Evolutionary conservation across 2,329 filamentous ascomycete genomes (phyloP).

Genomic region (Cladosporium austrohemisphaericum): DNA sequence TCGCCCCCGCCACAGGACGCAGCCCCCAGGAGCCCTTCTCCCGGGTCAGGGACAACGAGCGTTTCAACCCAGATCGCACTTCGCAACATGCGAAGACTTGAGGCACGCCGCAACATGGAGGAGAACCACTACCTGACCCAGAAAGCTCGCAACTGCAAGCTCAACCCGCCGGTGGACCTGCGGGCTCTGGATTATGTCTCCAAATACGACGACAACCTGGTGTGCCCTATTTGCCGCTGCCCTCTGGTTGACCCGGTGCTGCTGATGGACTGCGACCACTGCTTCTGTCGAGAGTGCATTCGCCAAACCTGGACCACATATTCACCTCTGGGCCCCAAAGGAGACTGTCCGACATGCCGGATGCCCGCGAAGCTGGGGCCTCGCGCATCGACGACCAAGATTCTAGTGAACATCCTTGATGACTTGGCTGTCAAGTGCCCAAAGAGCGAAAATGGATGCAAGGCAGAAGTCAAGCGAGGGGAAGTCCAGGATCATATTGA

Average conservation of each 20-base stretch:
- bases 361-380: constrained; percentile 39
- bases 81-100: constrained; percentile 25
- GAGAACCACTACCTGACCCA: constrained; percentile 28
- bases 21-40: constrained; percentile 9
- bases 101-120: constrained; percentile 32
- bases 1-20: constrained; percentile 1
- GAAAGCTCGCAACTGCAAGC: constrained; percentile 25
- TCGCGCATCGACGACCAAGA: constrained; percentile 41
- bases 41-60: neutral
- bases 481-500: constrained; percentile 58
- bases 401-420: constrained; percentile 59
- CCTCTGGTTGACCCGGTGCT: constrained; percentile 57
- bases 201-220: constrained; percentile 56
- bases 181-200: constrained; percentile 56
- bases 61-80: constrained; percentile 13
- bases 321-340: constrained; percentile 30
- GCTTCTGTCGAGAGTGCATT: constrained; percentile 60
- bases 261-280: constrained; percentile 58
- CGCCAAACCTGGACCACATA: constrained; percentile 44
- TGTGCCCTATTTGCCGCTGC: constrained; percentile 62
- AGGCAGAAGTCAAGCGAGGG: constrained; percentile 50
- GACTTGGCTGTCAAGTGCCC: constrained; percentile 60
- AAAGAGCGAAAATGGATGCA: constrained; percentile 52
- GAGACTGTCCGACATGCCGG: constrained; percentile 56
- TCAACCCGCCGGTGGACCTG: constrained; percentile 48